Conservation (phyloP, 495 filamentous ascomycete species). For the Aspergillus nanangensis region DNA sequence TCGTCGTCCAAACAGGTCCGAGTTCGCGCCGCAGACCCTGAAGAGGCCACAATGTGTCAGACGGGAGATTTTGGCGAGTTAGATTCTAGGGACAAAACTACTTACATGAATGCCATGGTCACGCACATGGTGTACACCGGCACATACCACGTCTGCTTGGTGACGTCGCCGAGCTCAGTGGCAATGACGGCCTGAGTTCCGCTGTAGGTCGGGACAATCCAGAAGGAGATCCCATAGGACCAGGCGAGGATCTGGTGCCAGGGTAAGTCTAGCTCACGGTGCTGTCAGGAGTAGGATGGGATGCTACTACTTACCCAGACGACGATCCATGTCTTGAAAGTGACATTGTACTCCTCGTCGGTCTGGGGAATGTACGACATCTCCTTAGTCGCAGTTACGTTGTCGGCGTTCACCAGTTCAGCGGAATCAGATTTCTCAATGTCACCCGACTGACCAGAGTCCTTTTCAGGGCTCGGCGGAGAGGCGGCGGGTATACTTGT, state of each 20-base stretch:
- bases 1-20: conserved; percentile 20
- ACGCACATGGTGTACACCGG: conserved; percentile 4
- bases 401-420: too few relatives aligned
- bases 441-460: too few relatives aligned
- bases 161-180: conserved; percentile 17
- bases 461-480: too few relatives aligned
- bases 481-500: too few relatives aligned
- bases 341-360: conserved; percentile 18
- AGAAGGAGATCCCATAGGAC: conserved; percentile 25
- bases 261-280: too few relatives aligned
- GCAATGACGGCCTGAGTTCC: conserved; percentile 18
- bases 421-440: too few relatives aligned
- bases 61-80: too few relatives aligned
- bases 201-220: conserved; percentile 16
- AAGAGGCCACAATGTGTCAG: too few relatives aligned
- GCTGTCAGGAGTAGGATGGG: neutral
- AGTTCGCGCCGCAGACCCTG: conserved; percentile 16
- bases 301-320: conserved; percentile 10
- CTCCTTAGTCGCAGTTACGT: too few relatives aligned
- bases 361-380: too few relatives aligned
- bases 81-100: too few relatives aligned
- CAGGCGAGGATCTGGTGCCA: conserved; percentile 18
- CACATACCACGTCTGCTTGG: conserved; percentile 22
- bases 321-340: conserved; percentile 23
- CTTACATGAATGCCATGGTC: neutral